Evolutionary conservation across 1,284 basidiomycete species (phyloP).

Genomic region (Fomitopsis pinicola): DNA sequence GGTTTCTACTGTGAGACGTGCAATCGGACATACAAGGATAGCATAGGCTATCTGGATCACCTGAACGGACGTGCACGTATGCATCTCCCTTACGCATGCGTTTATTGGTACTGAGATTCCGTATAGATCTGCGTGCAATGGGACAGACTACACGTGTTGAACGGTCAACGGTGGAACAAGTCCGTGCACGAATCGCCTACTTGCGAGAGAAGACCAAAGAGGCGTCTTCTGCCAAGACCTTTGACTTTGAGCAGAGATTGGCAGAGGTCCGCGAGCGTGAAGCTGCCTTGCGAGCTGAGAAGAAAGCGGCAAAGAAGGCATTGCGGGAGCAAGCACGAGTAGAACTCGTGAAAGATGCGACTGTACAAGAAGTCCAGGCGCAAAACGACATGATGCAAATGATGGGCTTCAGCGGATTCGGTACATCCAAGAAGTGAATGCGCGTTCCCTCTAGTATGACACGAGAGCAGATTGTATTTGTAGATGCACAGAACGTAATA

Average conservation of each 20-base stretch:
- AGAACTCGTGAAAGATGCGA: constrained; percentile 53
- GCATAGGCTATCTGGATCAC: constrained; percentile 90
- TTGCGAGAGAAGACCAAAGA: constrained; percentile 85
- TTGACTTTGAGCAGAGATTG: constrained; percentile 89
- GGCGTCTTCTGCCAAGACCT: constrained; percentile 78
- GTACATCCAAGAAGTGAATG: constrained; percentile 68
- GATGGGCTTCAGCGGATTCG: constrained; percentile 95
- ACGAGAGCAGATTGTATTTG: constrained; percentile 20
- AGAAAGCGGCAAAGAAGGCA: constrained; percentile 70
- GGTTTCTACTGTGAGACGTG: constrained; percentile 93
- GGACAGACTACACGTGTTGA: constrained; percentile 93
- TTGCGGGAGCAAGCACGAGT: constrained; percentile 67
- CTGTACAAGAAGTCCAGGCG: constrained; percentile 32
- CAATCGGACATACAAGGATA: constrained; percentile 91
- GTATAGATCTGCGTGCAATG: constrained; percentile 79
- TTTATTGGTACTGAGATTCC: neutral
- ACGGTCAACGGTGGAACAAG: constrained; percentile 89
- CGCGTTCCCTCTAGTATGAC: neutral
- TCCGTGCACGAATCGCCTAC: constrained; percentile 82
- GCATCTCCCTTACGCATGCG: constrained; percentile 30
- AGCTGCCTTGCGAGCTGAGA: constrained; percentile 54
- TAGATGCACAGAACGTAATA: constrained; percentile 33
- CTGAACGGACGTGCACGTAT: constrained; percentile 91
- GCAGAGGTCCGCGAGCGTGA: constrained; percentile 80
- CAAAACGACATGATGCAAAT: constrained; percentile 72